Evolutionary conservation across 345 rosid genomes (phyloP).

Genomic region (Camelina laxa): DNA sequence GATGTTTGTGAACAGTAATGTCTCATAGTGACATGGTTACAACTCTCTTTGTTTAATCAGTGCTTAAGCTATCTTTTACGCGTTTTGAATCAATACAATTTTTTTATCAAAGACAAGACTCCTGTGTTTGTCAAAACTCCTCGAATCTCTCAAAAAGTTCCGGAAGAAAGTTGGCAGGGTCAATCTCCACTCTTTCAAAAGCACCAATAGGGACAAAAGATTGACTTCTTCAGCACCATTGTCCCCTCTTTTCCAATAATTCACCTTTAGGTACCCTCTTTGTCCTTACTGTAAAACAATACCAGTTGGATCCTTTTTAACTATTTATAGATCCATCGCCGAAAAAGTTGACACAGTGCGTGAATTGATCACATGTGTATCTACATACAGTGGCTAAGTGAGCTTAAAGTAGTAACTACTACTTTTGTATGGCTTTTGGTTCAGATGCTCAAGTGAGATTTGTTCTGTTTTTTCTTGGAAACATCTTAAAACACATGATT

Average conservation of each 20-base stretch:
- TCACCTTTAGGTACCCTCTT: constrained; percentile 8
- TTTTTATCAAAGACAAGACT: constrained; percentile 16
- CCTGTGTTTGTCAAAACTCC: constrained; percentile 20
- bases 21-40: constrained; percentile 12
- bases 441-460: constrained; percentile 32
- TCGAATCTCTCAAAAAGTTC: background rate
- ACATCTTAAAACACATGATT: constrained; percentile 29
- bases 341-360: constrained; percentile 4
- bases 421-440: constrained; percentile 23
- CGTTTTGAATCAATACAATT: background rate
- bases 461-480: constrained; percentile 19
- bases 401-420: constrained; percentile 26
- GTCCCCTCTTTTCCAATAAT: constrained; percentile 19
- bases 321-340: constrained; percentile 12
- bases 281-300: constrained; percentile 10
- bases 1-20: constrained; percentile 20
- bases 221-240: constrained; percentile 34
- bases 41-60: constrained; percentile 32
- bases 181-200: constrained; percentile 35
- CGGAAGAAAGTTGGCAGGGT: constrained; percentile 25
- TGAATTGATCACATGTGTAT: constrained; percentile 16
- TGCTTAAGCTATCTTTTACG: constrained; percentile 11
- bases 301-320: background rate
- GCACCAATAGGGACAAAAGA: constrained; percentile 40
- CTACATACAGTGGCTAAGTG: constrained; percentile 27